Base-by-base conservation (phyloP, 805 yeast species). In the Debaryomyces castellii region DNA sequence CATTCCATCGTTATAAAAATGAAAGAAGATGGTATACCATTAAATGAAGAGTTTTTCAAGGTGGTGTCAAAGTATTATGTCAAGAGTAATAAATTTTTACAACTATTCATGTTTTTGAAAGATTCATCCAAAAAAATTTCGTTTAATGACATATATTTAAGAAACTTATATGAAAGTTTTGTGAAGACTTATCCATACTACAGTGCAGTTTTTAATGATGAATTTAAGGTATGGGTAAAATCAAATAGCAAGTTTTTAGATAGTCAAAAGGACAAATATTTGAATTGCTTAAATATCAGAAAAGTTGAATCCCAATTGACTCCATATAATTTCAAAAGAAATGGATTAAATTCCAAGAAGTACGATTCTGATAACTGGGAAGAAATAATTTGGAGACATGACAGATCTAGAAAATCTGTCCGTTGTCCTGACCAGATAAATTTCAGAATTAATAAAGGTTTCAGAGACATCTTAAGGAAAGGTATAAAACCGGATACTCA, bases 401-500 rank as follows among this genome's bases (percentile, higher is more conserved):
- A 53, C 34, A 36, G 16, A n/a, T 18, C 41, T 27, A 57, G 59
- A 2, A 43, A 42, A 21, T 51, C 49, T n/a, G 30, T 38, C 9
- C 52, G 51, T 32, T 54, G 50, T 37, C 47, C 50, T 17, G 53
- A 53, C 16, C 73, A 69, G 42, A 50, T 66, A 4, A 57, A 58
- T 32, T 68, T 58, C 44, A 48, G 74, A 27, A 49, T 63, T 27
- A 54, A 57, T 18, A 52, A 57, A 38, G 77, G 76, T 18, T 65
- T 71, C 37, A 50, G 48, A 6, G 68, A 63, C 12, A 44, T 71
- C 6, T 43, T 69, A 22, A 48, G 63, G n/a, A 57, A 54, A 42
- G 76, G 76, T 0, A 60, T 71, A 6, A 52, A 59, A 22, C 76
- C 76, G 0, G 74, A 71, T 45, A 52, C 53, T 39, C 43, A 45